Base-by-base conservation (phyloP, 495 filamentous ascomycete genomes). In the Aspergillus ellipticus region DNA sequence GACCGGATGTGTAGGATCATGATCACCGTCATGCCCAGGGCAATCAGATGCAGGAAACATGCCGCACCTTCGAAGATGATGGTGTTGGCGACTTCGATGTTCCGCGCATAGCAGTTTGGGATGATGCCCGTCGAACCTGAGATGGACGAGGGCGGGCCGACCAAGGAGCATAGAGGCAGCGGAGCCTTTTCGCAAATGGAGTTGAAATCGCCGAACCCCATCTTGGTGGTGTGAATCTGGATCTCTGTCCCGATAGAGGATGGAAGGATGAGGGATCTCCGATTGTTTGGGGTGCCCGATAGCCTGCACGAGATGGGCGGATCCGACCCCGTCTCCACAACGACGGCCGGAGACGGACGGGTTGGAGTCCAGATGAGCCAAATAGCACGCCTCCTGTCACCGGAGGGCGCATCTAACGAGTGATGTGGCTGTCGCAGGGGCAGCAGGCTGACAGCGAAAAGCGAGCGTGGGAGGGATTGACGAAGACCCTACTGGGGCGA, bases 1-100 rank as follows among this genome's bases (percentile, higher is more conserved):
- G 89, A 91, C 62, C 94, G 81, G 56, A 99, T 89, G 67, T 99
- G 94, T 53, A 99, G 70, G 41, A 97, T 89, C 94, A 99, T 99
- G 63, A 96, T 89, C 7, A 89, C 86, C 6, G 90, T 94, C 93
- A 97, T 97, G 56, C 80, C 77, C 42, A 99, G 75, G 4, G 95
- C 90, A 49, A 90, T 79, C 59, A 99, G 97, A 70, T 99, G 93
- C 74, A 93, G 86, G 67, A 94, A 94, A 49, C 86, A 89, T 17
- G 90, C 85, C 13, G 92, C 94, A 67, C 89, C 90, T 72, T 97
- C 84, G 68, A 99, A 99, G 62, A 99, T 97, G 72, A 97, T 89
- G 9, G 94, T 97, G 71, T 99, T 99, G 57, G 94, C 94, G 60
- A 97, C 71, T 69, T 96, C 92, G 67, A 99, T 90, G 66, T 92